These are phyloP conservation scores for Microbotryomycetes sp. DNA, from an alignment of 1,284 basidiomycete genomes.

Conservation along the genomic window DNA sequence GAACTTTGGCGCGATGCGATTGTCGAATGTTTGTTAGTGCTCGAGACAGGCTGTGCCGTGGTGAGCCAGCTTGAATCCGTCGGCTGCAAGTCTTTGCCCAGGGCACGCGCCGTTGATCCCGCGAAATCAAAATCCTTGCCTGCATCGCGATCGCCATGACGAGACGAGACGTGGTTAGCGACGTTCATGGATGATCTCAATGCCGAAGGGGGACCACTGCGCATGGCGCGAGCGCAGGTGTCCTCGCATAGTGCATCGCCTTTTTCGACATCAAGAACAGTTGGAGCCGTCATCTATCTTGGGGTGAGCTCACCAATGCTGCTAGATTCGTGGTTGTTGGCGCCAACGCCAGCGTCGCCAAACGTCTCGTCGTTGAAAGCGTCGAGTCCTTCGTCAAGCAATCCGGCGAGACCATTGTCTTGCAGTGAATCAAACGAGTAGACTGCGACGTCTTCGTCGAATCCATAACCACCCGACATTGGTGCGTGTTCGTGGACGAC, in stretches of 20 bases:
- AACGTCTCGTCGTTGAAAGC: conserved; percentile 96
- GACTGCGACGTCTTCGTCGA: conserved; percentile 61
- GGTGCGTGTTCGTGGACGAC: background rate
- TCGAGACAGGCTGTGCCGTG: background rate
- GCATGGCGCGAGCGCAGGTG: background rate
- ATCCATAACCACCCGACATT: background rate
- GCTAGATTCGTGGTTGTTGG: conserved; percentile 78
- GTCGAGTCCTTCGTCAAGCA: conserved; percentile 78
- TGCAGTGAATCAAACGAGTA: conserved; percentile 49
- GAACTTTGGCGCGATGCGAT: too few relatives aligned
- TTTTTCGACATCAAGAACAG: background rate
- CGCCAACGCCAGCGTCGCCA: conserved; percentile 50
- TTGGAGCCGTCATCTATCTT: too few relatives aligned
- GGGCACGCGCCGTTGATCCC: conserved; percentile 40
- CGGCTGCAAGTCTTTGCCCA: conserved; percentile 34
- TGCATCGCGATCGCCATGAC: conserved; percentile 40
- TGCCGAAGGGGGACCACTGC: conserved; percentile 6
- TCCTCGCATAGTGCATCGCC: background rate
- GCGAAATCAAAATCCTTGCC: conserved; percentile 91
- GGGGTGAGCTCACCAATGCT: too few relatives aligned
- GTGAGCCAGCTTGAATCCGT: background rate
- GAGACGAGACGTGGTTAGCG: background rate
- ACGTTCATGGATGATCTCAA: background rate
- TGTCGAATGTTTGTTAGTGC: background rate
- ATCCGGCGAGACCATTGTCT: conserved; percentile 78